Evolutionary conservation across 768 basidiomycete genomes (phyloP).

Genomic region (Crassisporium funariophilum): DNA sequence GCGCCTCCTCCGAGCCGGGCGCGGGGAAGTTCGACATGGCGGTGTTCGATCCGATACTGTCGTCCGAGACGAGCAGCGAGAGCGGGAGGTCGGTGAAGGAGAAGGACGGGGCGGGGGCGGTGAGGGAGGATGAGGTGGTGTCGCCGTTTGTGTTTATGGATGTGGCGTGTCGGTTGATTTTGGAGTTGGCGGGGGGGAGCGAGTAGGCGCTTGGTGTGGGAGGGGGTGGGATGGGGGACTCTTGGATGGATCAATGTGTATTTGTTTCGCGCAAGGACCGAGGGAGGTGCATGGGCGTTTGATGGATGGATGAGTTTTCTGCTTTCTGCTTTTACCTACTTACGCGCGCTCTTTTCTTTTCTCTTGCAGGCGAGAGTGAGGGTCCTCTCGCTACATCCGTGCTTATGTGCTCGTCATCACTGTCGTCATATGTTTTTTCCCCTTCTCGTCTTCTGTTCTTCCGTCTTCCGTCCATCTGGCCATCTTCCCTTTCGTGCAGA

Average conservation of each 20-base stretch:
- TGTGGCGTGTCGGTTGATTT: conserved; percentile 88
- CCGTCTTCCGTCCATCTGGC: too few species aligned
- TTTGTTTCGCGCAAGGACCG: too few species aligned
- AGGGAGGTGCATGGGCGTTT: too few species aligned
- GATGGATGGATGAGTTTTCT: too few species aligned
- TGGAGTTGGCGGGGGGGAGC: conserved; percentile 81
- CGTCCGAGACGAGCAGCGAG: conserved; percentile 53
- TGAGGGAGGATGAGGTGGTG: conserved; percentile 64
- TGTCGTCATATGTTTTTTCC: too few species aligned
- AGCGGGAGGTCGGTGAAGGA: conserved; percentile 55
- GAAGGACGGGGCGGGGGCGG: conserved; percentile 39
- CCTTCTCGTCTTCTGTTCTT: too few species aligned
- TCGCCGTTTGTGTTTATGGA: conserved; percentile 97
- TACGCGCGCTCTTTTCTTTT: too few species aligned
- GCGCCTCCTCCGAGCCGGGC: conserved; percentile 64
- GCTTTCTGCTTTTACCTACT: too few species aligned
- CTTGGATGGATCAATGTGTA: not conserved
- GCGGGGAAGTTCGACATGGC: conserved; percentile 76
- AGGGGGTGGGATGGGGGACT: not conserved
- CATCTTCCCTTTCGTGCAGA: too few species aligned
- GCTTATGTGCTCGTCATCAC: too few species aligned
- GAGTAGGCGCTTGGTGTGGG: conserved; percentile 27
- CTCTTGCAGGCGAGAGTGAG: too few species aligned
- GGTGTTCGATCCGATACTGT: conserved; percentile 45
- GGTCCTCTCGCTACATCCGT: too few species aligned